Evolutionary conservation across 2,329 filamentous ascomycete species (phyloP).

Genomic region (Exserohilum rostratum): DNA sequence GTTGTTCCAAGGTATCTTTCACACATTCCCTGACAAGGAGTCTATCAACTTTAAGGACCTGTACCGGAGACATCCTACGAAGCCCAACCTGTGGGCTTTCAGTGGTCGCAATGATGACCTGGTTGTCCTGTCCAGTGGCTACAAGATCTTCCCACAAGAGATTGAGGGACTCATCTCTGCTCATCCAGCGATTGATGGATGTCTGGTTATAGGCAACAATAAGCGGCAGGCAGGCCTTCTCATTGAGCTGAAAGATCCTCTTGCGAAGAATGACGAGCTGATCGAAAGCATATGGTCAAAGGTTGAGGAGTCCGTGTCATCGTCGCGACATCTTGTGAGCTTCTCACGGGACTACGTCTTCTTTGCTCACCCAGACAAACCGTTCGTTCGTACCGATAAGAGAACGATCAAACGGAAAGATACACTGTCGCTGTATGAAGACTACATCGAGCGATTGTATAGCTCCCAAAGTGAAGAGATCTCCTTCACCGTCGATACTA

Average conservation of each 20-base stretch:
- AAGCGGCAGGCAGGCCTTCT: conserved; percentile 40
- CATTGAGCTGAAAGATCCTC: conserved; percentile 34
- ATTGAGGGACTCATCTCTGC: conserved; percentile 30
- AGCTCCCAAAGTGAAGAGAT: conserved; percentile 4
- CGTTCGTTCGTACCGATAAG: conserved; percentile 56
- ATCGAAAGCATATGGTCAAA: conserved; percentile 55
- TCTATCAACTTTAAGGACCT: conserved; percentile 30
- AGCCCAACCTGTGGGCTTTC: conserved; percentile 26
- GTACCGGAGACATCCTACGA: conserved; percentile 24
- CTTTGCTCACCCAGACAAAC: conserved; percentile 52
- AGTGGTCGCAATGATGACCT: conserved; percentile 29
- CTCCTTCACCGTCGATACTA: conserved; percentile 11
- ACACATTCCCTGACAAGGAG: conserved; percentile 25
- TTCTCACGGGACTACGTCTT: conserved; percentile 52
- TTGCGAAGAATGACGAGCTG: conserved; percentile 25
- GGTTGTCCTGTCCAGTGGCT: conserved; percentile 27
- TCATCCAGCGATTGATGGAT: conserved; percentile 39
- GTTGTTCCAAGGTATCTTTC: conserved; percentile 30
- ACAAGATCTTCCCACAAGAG: conserved; percentile 28
- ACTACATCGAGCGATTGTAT: conserved; percentile 58
- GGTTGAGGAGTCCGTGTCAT: conserved; percentile 53
- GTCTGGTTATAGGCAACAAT: conserved; percentile 35
- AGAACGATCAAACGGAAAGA: conserved; percentile 52
- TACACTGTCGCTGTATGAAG: conserved; percentile 51
- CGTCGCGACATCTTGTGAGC: conserved; percentile 47